Base-by-base conservation (phyloP, 257 asterid genomes). In the Forsythia suspensa region DNA sequence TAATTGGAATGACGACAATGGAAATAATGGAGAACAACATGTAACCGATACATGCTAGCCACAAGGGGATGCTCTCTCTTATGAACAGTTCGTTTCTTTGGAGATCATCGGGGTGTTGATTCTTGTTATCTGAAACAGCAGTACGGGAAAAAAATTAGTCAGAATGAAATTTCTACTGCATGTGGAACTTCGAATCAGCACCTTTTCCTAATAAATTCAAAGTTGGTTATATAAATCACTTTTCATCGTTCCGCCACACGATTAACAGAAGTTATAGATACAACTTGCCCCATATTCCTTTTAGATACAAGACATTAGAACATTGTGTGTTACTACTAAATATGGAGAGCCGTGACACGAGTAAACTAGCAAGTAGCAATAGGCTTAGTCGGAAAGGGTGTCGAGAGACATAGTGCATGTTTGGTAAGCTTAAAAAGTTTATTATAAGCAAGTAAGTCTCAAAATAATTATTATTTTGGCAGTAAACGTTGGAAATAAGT, bases 11-110 rank as follows among this genome's bases (percentile, higher is more conserved):
- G 36, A 63, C 61, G 20, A 66, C 15, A 8, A 73, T 73, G 55
- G 82, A 79, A 66, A 79, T 39, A 13, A 79, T 12, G 34, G 82
- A 79, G 79, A 73, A 73, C 5, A 79, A 2, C 38, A 66, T 38
- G 78, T 79, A 79, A 8, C 82, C 82, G 4, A 73, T 24, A 36
- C 82, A 79, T 11, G 82, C 82, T 3, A 73, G 52, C 82, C 82
- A 73, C 38, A 73, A 4, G 8, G 82, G 79, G 44, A 79, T 79
- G 74, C 79, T 59, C 79, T 79, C 82, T 63, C 42, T 65, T 65
- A 40, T 36, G 74, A 79, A 79, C 8, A 79, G 6, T 65, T 79
- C 70, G 4, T 73, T 79, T 34, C 38, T 44, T 15, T 63, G 73
- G 36, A 20, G 77, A 18, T 38, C 74, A 39, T 79, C 43, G 6